Evolutionary conservation across 805 yeast genomes (phyloP).

Genomic region (Sugiyamaella valdiviana): DNA sequence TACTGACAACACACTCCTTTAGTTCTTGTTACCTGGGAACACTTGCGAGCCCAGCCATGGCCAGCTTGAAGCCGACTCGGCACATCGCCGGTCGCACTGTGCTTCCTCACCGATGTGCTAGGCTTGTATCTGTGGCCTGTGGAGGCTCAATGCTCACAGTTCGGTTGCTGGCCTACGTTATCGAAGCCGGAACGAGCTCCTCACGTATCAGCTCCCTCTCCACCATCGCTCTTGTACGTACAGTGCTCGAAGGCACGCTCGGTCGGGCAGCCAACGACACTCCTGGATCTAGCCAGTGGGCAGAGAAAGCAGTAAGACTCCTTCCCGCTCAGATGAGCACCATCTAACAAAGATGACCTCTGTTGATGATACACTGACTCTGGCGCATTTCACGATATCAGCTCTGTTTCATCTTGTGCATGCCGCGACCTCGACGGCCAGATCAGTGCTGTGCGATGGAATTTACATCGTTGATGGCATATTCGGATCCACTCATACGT

Average conservation of each 20-base stretch:
- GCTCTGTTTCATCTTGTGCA: slow-evolving; percentile 26
- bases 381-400: slow-evolving; percentile 27
- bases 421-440: slow-evolving; percentile 21
- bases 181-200: slow-evolving; percentile 25
- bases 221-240: slow-evolving; percentile 23
- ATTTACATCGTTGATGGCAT: slow-evolving; percentile 28
- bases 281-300: slow-evolving; percentile 25
- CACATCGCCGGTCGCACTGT: slow-evolving; percentile 1
- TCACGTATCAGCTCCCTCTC: slow-evolving; percentile 24
- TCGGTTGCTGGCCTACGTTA: slow-evolving; percentile 25
- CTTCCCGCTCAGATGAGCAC: not conserved
- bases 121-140: slow-evolving; percentile 24
- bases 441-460: slow-evolving; percentile 26
- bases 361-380: slow-evolving; percentile 23
- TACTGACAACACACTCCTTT: no score
- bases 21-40: no score
- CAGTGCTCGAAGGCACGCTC: slow-evolving; percentile 27
- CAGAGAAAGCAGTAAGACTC: slow-evolving; percentile 4
- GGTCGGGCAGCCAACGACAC: slow-evolving; percentile 28
- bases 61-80: not conserved
- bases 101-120: slow-evolving; percentile 24
- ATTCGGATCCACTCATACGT: slow-evolving; percentile 31
- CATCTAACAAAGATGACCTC: slow-evolving; percentile 9
- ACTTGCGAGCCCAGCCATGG: no score
- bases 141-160: slow-evolving; percentile 25